phyloP scores from a whole-genome alignment of 1,139 yeast genomes.

The Scheffersomyces illinoinensis region DNA sequence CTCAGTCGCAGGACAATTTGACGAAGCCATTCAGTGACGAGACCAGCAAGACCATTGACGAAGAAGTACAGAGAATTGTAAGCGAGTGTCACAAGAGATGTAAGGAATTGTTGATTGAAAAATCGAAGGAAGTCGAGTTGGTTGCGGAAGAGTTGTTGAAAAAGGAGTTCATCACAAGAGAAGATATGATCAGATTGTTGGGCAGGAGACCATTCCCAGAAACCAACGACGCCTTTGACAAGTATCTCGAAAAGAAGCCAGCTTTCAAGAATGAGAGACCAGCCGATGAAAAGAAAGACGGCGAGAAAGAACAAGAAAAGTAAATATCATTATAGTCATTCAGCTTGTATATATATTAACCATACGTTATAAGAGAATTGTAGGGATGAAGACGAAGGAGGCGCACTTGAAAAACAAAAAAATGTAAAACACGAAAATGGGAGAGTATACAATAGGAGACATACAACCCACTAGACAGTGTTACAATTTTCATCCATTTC shows the following conservation, averaged over 20 bases:
- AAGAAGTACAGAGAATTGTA: conserved; percentile 80
- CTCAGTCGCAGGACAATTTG: conserved; percentile 59
- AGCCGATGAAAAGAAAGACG: conserved; percentile 26
- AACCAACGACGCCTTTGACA: conserved; percentile 89
- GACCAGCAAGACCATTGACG: conserved; percentile 78
- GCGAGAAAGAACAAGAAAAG: conserved; percentile 7
- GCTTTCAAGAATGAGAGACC: conserved; percentile 36
- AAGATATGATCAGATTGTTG: conserved; percentile 82
- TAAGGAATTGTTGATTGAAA: conserved; percentile 63
- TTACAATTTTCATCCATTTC: not conserved
- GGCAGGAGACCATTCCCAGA: conserved; percentile 93
- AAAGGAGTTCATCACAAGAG: conserved; percentile 86
- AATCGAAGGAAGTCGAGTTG: conserved; percentile 68
- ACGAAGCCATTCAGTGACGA: conserved; percentile 91
- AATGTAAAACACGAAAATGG: not conserved
- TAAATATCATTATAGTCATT: not conserved
- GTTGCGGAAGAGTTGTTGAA: conserved; percentile 84
- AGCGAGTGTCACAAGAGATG: conserved; percentile 76
- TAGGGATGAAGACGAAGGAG: not conserved
- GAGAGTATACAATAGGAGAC: not conserved
- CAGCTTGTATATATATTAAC: not conserved
- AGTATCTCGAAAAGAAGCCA: conserved; percentile 57
- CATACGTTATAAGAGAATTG: not conserved
- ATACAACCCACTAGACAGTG: no score
- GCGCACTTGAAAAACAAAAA: not conserved